Evolutionary conservation across 225 moss, liverwort and hornwort species (phyloP).

Genomic region (Marchantia paleacea): DNA sequence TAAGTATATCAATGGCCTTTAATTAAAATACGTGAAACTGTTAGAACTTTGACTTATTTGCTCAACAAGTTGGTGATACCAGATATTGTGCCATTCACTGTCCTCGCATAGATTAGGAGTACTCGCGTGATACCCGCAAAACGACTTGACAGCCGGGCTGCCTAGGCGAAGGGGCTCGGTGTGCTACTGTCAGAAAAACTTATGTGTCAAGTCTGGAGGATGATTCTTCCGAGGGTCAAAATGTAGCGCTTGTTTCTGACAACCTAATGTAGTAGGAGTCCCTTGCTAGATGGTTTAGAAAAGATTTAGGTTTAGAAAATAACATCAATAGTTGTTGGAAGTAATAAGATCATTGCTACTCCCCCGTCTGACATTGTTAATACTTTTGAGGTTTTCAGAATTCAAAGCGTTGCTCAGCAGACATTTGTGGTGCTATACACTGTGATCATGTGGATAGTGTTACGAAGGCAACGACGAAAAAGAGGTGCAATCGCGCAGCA

Average conservation of each 20-base stretch:
- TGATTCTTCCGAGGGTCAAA: not conserved
- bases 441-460: conserved; percentile 68
- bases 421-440: conserved; percentile 90
- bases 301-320: not conserved
- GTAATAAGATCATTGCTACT: not conserved
- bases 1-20: conserved; percentile 13
- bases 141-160: too few relatives aligned
- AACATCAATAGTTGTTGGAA: not conserved
- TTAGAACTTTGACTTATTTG: not conserved
- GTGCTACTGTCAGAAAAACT: too few relatives aligned
- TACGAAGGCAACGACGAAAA: conserved; percentile 42
- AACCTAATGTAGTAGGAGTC: not conserved
- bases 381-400: conserved; percentile 36
- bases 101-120: not conserved
- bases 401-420: conserved; percentile 75
- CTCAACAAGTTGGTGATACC: not conserved
- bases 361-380: not conserved
- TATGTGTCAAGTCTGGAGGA: too few relatives aligned
- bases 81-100: not conserved
- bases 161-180: too few relatives aligned
- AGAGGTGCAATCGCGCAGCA: conserved; percentile 73
- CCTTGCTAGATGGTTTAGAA: not conserved
- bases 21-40: not conserved
- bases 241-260: not conserved
- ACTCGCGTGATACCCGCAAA: too few relatives aligned